phyloP scores from a whole-genome alignment of 305 asterid genomes.

The Fraxinus baroniana region DNA sequence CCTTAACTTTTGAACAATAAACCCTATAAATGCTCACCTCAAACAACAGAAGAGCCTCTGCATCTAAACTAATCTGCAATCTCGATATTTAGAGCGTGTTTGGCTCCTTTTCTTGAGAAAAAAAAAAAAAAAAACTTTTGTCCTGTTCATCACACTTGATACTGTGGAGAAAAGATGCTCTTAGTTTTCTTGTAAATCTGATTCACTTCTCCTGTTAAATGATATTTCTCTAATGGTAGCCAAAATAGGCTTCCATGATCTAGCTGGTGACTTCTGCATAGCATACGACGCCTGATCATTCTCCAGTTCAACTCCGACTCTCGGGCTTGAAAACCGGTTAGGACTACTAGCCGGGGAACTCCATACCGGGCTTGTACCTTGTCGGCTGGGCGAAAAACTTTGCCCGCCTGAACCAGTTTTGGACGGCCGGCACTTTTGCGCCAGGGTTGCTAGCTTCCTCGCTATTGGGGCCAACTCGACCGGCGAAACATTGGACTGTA shows the following conservation, averaged over 20 bases:
- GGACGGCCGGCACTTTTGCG: conserved; percentile 16
- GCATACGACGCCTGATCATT: not conserved
- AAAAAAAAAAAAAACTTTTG: not conserved
- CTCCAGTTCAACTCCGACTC: not conserved
- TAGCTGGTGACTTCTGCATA: conserved; percentile 20
- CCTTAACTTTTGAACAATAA: not conserved
- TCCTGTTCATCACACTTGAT: not conserved
- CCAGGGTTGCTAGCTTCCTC: conserved; percentile 39
- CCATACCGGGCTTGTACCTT: conserved; percentile 5
- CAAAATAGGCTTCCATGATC: conserved; percentile 59
- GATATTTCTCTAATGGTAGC: conserved; percentile 57
- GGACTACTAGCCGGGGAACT: conserved; percentile 23
- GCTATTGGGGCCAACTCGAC: conserved; percentile 51
- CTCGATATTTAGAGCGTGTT: not conserved
- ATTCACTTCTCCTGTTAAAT: conserved; percentile 53
- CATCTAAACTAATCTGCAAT: not conserved
- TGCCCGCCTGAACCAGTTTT: conserved; percentile 17
- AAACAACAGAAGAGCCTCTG: not conserved
- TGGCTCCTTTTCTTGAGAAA: not conserved
- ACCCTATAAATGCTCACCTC: not conserved
- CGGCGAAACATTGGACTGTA: conserved; percentile 48
- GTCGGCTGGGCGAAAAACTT: not conserved
- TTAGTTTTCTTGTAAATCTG: conserved; percentile 26
- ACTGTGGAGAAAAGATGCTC: not conserved
- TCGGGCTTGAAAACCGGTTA: conserved; percentile 7